phyloP scores from a whole-genome alignment of 2,329 filamentous ascomycete genomes.

The Pseudocercospora pini-densiflorae region DNA sequence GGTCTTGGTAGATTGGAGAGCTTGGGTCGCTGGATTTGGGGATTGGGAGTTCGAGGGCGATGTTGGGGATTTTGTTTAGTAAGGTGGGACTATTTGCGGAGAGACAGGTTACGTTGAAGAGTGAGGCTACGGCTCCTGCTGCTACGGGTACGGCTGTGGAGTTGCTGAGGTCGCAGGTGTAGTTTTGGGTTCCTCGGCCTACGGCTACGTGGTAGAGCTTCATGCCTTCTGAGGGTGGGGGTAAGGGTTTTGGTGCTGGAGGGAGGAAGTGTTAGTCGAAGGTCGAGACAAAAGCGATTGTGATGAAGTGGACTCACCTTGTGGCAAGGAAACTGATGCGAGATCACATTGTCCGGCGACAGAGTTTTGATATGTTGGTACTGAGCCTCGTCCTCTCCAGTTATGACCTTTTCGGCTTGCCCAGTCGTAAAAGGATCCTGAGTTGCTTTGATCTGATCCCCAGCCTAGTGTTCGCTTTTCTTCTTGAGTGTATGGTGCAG shows the following conservation, averaged over 20 bases:
- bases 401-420: slow-evolving; percentile 24
- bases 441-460: slow-evolving; percentile 16
- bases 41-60: slow-evolving; percentile 69
- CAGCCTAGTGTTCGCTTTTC: slow-evolving; percentile 27
- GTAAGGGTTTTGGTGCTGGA: slow-evolving; percentile 55
- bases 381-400: slow-evolving; percentile 16
- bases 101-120: slow-evolving; percentile 87
- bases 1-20: slow-evolving; percentile 61
- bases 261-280: background rate
- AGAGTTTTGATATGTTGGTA: background rate
- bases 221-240: slow-evolving; percentile 63
- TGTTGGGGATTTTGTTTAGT: slow-evolving; percentile 65
- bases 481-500: slow-evolving; percentile 25
- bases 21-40: slow-evolving; percentile 45
- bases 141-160: slow-evolving; percentile 65
- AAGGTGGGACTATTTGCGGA: slow-evolving; percentile 71
- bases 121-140: slow-evolving; percentile 75
- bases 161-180: slow-evolving; percentile 72
- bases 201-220: slow-evolving; percentile 77
- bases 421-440: slow-evolving; percentile 13
- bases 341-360: slow-evolving; percentile 21
- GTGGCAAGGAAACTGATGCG: slow-evolving; percentile 25
- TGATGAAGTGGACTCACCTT: no score
- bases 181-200: slow-evolving; percentile 91
- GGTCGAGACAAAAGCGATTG: no score